Base-by-base conservation (phyloP, 2,329 filamentous ascomycete species). In the Cladosporium sp. region DNA sequence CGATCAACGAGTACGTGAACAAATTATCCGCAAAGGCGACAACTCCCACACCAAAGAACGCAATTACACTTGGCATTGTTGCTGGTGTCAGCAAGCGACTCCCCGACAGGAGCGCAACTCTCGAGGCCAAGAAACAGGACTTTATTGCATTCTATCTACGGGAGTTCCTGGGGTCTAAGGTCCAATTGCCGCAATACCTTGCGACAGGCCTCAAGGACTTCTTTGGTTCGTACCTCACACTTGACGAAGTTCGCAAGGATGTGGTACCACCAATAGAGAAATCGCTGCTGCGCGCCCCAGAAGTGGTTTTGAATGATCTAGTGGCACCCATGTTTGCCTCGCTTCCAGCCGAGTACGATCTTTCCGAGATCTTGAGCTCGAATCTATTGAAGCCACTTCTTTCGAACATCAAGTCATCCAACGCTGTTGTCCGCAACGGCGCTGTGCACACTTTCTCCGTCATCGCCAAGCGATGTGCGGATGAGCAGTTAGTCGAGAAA, bases 381-480 rank as follows among this genome's bases (percentile, higher is more conserved):
- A 91, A 90, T 68, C 83, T 99, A 41, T 79, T 96, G 44, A 98
- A 97, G 77, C 92, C 93, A 6, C 82, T 99, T 14, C 80, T 98
- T n/a, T 89, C 92, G 49, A 97, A 93, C 75, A 84, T 93, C 77
- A 97, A 96, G 78, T 98, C 95, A 1, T 93, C 91, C 74, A 98
- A 97, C 76, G 81, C 87, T 15, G 79, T 80, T 2, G 92, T 97
- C 68, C 89, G 94, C 65, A 86, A 86, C 68, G 93, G 92, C 28
- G 91, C 92, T 10, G 80, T 93, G 26, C 83, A 85, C 47, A 90
- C 90, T 8, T 97, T 98, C 76, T 84, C 85, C 69, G 85, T 86
- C 11, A 82, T 93, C n/a, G 86, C 92, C 34, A 77, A 80, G 51
- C 85, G 86, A 71, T 91, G 87, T 70, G 76, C 80, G 58, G 85